These are phyloP conservation scores for Pythium chondricola DNA, from an alignment of 352 stramenopile genomes.

Conservation along the genomic window DNA sequence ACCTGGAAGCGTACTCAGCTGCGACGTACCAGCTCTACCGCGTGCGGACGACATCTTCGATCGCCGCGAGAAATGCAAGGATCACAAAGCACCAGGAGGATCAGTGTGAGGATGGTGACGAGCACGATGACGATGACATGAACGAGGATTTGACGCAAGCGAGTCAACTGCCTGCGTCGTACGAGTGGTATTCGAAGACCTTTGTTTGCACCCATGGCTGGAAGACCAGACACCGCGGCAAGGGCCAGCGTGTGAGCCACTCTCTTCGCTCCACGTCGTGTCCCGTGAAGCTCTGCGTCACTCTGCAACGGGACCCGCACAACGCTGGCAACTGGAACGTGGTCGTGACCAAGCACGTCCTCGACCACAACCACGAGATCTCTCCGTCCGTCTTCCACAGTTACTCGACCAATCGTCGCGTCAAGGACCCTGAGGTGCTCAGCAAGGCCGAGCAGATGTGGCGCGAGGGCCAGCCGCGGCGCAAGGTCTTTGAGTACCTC, in stretches of 20 bases:
- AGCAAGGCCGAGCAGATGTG: constrained; percentile 53
- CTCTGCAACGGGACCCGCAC: constrained; percentile 41
- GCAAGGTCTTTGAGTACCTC: constrained; percentile 67
- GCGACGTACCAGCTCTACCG: constrained; percentile 67
- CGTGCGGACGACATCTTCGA: constrained; percentile 69
- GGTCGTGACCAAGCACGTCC: constrained; percentile 62
- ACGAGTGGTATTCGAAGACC: constrained; percentile 78
- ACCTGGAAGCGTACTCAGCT: constrained; percentile 51
- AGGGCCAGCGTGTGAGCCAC: constrained; percentile 64
- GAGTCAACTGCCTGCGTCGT: constrained; percentile 47
- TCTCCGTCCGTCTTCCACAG: constrained; percentile 48
- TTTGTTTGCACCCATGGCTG: constrained; percentile 75
- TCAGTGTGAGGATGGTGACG: neutral
- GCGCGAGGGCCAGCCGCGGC: constrained; percentile 42
- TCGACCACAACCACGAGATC: constrained; percentile 72
- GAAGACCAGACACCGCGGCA: constrained; percentile 64
- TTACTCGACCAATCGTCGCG: constrained; percentile 61
- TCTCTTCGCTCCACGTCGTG: constrained; percentile 59
- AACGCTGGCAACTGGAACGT: constrained; percentile 41
- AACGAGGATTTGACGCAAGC: constrained; percentile 6
- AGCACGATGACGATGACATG: neutral
- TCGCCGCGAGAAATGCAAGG: constrained; percentile 49
- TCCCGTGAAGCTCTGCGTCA: constrained; percentile 63
- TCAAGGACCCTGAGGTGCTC: constrained; percentile 57
- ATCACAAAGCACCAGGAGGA: constrained; percentile 33